Base-by-base conservation (phyloP, 208 protist species). In the Trichomonas tenax region DNA sequence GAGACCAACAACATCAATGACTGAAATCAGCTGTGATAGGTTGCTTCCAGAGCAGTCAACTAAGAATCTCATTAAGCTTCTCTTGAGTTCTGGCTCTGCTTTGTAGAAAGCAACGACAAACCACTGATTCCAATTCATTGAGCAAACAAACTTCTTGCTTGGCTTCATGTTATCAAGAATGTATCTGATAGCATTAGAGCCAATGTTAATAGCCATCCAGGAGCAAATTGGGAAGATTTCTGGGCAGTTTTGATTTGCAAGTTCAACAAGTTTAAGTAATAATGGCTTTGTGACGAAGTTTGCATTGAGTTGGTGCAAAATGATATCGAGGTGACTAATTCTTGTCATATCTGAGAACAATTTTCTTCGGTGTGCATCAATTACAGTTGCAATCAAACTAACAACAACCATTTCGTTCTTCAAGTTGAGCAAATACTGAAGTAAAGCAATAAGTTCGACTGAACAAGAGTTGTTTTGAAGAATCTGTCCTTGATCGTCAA, bases 371-470 rank as follows among this genome's bases (percentile, higher is more conserved):
- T 93, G 86, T 93, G 86, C 41, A 51, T 41, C 17, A 34, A 51
- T 38, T 15, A 93, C 44, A 23, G 44, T 51, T 40, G 23, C 44
- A 0, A 93, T 26, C 14, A 44, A 38, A 38, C 11, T 48, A 15
- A 41, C 14, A 21, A 93, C 26, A 34, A 93, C 17, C 11, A 11
- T 44, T 34, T 48, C 26, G n/a, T 93, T 93, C 26, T 93, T 17
- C 8, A 34, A 48, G 46, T 93, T 93, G n/a, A 93, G 45, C 31
- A 93, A 93, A 51, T 93, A 93, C 44, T 93, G 86, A 38, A 93
- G 44, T 38, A 93, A 51, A 15, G 40, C 8, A 38, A 93, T 93
- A 1, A 93, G 21, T 21, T 93, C 34, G 34, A 93, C 14, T 38
- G 40, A 51, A 51, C 44, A 23, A 46, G 15, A n/a, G 26, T 38